These are phyloP conservation scores for Xylaria sp. DNA, from an alignment of 2,329 filamentous ascomycete species.

Conservation along the genomic window DNA sequence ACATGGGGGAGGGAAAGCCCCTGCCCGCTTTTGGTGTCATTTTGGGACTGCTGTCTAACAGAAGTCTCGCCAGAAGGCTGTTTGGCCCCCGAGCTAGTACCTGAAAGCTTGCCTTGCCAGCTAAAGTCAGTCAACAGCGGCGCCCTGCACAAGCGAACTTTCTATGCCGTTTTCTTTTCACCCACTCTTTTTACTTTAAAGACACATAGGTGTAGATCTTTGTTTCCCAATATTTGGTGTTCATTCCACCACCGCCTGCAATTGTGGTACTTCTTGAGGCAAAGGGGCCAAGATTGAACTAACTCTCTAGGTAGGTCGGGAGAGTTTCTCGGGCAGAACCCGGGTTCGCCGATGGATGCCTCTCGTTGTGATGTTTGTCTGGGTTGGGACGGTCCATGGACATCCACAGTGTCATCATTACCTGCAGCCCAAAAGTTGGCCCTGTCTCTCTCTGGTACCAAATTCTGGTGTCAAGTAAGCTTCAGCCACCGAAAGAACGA, in stretches of 20 bases:
- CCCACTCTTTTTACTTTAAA: neutral
- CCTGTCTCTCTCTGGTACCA: slow-evolving; percentile 18
- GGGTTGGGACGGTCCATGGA: slow-evolving; percentile 10
- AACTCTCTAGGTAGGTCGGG: neutral
- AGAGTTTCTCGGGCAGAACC: too few relatives aligned
- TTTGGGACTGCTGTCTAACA: slow-evolving; percentile 12
- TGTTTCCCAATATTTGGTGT: neutral
- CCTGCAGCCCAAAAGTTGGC: slow-evolving; percentile 21
- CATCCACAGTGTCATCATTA: slow-evolving; percentile 23
- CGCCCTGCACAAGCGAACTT: slow-evolving; percentile 1
- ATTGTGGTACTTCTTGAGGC: neutral
- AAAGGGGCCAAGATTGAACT: neutral
- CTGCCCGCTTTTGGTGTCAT: slow-evolving; percentile 7
- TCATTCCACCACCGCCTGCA: neutral
- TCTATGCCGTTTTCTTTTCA: neutral
- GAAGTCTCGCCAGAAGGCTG: slow-evolving; percentile 11
- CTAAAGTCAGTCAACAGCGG: slow-evolving; percentile 3
- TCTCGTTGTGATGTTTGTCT: slow-evolving; percentile 21
- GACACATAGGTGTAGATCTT: neutral
- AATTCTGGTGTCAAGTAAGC: slow-evolving; percentile 23
- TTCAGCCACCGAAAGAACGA: slow-evolving; percentile 31
- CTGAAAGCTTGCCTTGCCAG: slow-evolving; percentile 34
- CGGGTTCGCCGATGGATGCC: slow-evolving; percentile 26
- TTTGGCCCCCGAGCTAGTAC: slow-evolving; percentile 33
- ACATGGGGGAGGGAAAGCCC: too few relatives aligned